Conservation (phyloP, 352 stramenopile species). For the Globisporangium takayamanum region DNA sequence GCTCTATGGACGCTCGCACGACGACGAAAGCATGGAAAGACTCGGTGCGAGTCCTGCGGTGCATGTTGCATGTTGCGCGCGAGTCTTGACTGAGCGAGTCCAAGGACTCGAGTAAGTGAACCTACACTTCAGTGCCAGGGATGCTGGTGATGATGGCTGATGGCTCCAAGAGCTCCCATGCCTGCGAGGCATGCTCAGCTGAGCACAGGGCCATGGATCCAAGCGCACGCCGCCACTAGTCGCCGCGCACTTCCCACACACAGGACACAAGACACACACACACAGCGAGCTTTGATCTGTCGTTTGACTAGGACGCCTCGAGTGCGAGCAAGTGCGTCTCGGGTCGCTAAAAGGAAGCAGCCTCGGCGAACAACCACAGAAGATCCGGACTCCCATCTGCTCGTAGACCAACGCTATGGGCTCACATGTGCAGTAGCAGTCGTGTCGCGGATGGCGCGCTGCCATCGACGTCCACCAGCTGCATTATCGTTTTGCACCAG, state of each 20-base stretch:
- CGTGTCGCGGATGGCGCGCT: not conserved
- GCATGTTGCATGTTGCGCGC: no score
- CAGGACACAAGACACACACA: no score
- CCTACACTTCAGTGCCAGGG: not conserved
- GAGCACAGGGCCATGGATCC: not conserved
- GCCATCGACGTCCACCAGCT: not conserved
- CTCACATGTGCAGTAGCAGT: not conserved
- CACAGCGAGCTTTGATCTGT: no score
- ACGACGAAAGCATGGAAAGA: no score
- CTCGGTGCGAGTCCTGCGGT: no score
- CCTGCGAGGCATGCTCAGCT: not conserved
- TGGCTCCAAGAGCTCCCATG: not conserved
- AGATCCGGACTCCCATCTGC: not conserved
- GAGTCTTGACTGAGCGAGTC: no score
- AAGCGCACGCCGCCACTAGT: not conserved
- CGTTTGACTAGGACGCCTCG: not conserved
- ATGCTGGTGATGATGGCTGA: not conserved
- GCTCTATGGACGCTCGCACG: no score
- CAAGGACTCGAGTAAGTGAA: not conserved
- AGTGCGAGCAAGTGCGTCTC: not conserved
- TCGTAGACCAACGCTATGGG: no score
- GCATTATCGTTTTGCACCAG: not conserved
- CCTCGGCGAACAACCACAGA: not conserved
- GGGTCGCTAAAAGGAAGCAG: not conserved
- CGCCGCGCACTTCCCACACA: no score